Conservation (phyloP, 768 basidiomycete genomes). For the Russula olivacea region DNA sequence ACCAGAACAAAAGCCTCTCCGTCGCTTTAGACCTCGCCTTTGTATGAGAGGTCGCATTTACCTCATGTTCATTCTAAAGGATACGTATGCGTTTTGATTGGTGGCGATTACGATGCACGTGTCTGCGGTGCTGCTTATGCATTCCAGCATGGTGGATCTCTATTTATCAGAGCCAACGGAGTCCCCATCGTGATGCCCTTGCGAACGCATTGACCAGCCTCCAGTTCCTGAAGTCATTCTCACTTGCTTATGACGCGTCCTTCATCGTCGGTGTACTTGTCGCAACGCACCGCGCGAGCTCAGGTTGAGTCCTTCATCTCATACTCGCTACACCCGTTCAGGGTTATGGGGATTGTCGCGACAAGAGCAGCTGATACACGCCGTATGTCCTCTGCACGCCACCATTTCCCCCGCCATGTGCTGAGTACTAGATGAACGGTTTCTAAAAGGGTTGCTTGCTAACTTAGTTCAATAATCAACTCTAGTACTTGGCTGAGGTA, state of each 20-base stretch:
- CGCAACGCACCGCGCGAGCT: not conserved
- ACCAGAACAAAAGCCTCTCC: not conserved
- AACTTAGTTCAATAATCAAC: not conserved
- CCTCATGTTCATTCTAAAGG: slow-evolving; percentile 1
- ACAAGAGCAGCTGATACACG: not conserved
- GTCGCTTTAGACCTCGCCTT: not conserved
- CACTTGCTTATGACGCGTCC: not conserved
- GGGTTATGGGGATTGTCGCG: not conserved
- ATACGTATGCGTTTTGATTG: not conserved
- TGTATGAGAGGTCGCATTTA: not conserved
- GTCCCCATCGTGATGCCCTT: not conserved
- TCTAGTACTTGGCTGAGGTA: not conserved
- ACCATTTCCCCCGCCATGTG: not conserved
- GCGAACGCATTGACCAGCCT: not conserved
- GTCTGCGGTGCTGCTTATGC: slow-evolving; percentile 7
- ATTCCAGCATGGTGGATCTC: not conserved
- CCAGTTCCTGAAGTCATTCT: not conserved
- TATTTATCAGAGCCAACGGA: slow-evolving; percentile 1
- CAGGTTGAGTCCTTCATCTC: not conserved
- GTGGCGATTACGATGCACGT: slow-evolving; percentile 7
- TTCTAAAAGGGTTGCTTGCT: not conserved
- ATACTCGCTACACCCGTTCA: not conserved
- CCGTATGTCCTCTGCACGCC: not conserved
- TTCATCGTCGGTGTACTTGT: not conserved
- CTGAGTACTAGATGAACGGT: not conserved